A percentile compares a stretch with the other conserved stretches of the same genome.
Conservation (phyloP, 2,329 filamentous ascomycete genomes). For the Ascochyta rabiei region DNA sequence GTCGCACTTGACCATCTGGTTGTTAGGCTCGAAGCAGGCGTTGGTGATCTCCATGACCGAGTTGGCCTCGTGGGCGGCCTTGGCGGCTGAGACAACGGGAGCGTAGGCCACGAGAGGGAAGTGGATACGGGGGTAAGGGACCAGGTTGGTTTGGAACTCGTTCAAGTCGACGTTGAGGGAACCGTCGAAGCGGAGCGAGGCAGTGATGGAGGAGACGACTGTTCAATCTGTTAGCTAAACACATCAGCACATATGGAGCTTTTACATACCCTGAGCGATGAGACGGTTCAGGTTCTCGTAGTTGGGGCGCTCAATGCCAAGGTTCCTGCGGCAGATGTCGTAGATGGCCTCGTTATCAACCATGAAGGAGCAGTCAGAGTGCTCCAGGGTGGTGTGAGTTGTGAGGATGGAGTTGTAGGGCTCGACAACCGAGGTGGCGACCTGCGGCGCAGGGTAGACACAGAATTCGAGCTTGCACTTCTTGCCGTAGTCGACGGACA, state of each 20-base stretch:
- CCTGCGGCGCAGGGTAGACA: constrained; percentile 97
- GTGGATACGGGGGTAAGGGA: constrained; percentile 98
- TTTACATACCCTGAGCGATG: constrained; percentile 82
- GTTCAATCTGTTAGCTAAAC: constrained; percentile 26
- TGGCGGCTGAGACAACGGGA: constrained; percentile 90
- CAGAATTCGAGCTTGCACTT: constrained; percentile 99
- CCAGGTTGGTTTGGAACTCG: constrained; percentile 99
- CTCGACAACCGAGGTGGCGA: constrained; percentile 96
- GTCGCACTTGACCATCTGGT: constrained; percentile 99
- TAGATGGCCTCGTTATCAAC: constrained; percentile 99
- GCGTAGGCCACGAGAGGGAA: constrained; percentile 98
- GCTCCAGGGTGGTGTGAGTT: constrained; percentile 98
- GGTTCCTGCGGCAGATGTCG: constrained; percentile 97
- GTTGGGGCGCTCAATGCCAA: constrained; percentile 95
- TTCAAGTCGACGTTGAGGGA: constrained; percentile 99
- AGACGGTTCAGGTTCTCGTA: constrained; percentile 99
- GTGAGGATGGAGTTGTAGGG: constrained; percentile 99
- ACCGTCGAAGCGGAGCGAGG: constrained; percentile 96
- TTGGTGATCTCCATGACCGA: constrained; percentile 98
- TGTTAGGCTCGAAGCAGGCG: constrained; percentile 99
- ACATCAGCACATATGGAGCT: constrained; percentile 6
- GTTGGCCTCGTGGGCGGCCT: constrained; percentile 97
- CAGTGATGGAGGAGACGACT: constrained; percentile 98
- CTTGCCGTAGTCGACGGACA: constrained; percentile 99
- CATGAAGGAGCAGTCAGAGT: constrained; percentile 99